phyloP scores from a whole-genome alignment of 495 filamentous ascomycete species.

The Aspergillus cristatus region DNA sequence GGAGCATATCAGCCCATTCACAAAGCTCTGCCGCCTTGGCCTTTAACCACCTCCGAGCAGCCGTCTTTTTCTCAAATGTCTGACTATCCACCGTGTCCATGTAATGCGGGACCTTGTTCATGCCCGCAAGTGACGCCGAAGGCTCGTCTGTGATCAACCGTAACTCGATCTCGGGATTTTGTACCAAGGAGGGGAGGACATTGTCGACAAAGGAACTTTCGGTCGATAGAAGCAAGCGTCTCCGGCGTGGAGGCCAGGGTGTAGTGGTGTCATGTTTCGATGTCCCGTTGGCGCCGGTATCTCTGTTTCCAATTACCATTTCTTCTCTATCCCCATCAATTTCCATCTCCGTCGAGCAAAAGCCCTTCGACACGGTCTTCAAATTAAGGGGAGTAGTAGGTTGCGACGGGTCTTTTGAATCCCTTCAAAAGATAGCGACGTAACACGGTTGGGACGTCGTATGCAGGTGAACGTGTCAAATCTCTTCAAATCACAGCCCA shows the following conservation, averaged over 20 bases:
- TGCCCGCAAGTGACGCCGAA: constrained; percentile 32
- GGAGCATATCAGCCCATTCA: constrained; percentile 79
- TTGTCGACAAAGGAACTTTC: constrained; percentile 36
- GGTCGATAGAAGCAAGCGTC: constrained; percentile 35
- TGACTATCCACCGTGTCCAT: constrained; percentile 39
- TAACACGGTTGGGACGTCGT: too few species aligned
- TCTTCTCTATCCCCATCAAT: constrained; percentile 18
- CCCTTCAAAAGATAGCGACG: too few species aligned
- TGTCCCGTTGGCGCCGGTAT: constrained; percentile 5
- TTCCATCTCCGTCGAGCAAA: constrained; percentile 22
- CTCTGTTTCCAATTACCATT: constrained; percentile 11
- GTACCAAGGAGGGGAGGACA: constrained; percentile 30
- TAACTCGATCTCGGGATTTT: constrained; percentile 33
- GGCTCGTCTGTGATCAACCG: constrained; percentile 41
- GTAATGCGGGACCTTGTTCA: constrained; percentile 38
- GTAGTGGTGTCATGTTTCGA: constrained; percentile 4
- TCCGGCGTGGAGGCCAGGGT: constrained; percentile 17
- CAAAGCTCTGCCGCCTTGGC: constrained; percentile 60
- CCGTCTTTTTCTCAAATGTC: constrained; percentile 38
- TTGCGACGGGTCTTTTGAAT: too few species aligned
- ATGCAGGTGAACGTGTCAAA: too few species aligned
- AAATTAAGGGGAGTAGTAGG: too few species aligned
- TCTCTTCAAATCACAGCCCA: too few species aligned
- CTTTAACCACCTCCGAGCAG: constrained; percentile 37
- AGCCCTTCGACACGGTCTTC: constrained; percentile 5